A percentile compares a stretch with the other conserved stretches of the same genome.
These are phyloP conservation scores for Eucalyptus fibrosa DNA, from an alignment of 345 rosid species.

Conservation along the genomic window DNA sequence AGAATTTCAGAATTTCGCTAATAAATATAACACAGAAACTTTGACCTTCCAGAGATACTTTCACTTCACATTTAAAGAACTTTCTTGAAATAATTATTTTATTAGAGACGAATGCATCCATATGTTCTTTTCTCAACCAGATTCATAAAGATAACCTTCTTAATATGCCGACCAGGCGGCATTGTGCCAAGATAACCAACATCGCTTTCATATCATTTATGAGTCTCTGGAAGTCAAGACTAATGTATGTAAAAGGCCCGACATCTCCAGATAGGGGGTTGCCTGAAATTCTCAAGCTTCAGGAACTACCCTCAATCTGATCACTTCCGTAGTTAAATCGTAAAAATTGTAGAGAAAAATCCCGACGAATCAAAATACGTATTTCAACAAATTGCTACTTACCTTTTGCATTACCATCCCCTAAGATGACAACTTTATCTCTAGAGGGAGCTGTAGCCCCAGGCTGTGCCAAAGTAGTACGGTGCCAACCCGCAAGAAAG, in stretches of 20 bases:
- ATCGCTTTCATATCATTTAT: not conserved
- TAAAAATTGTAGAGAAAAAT: not conserved
- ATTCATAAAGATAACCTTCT: not conserved
- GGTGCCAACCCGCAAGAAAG: not conserved
- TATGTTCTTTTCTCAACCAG: not conserved
- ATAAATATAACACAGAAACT: not conserved
- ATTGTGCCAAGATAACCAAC: not conserved
- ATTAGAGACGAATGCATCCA: not conserved
- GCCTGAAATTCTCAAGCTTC: not conserved
- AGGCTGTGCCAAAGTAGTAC: not conserved
- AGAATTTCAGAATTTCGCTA: not conserved
- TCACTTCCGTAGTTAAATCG: not conserved
- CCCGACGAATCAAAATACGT: not conserved
- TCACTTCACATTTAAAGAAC: not conserved
- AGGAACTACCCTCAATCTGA: not conserved
- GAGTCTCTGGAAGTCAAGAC: not conserved
- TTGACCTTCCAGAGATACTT: not conserved
- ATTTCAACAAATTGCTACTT: not conserved
- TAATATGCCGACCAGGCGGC: not conserved
- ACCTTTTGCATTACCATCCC: conserved; percentile 5
- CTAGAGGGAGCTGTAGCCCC: not conserved
- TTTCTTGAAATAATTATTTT: not conserved
- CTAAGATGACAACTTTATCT: not conserved
- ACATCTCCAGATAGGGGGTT: not conserved
- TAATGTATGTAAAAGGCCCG: not conserved